Evolutionary conservation across 2,329 filamentous ascomycete genomes (phyloP), one percentile per base, ranked within the genome.

Genomic region (Fusarium sp.): DNA sequence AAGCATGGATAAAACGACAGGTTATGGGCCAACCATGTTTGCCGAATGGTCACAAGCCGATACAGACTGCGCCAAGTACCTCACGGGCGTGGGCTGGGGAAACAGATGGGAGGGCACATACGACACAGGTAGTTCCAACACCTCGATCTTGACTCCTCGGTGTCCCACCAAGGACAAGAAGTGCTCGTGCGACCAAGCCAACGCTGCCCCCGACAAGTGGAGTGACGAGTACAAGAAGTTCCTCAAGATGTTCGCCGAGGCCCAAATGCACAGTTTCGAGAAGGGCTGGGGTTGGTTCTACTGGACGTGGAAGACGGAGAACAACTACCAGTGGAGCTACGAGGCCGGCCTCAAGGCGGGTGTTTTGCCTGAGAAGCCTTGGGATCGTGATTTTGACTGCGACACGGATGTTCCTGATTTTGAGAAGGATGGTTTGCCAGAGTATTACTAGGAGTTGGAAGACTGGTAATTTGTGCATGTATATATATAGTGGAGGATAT

Each of bases 41-140:
- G 96, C 96, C 74, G 96, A 99, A 86, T 99, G 95, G 95, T 96
- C 93, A 0, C 96, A 98, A 85, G 96, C 96, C 42, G 96, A 99
- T 83, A 98, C 96, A 1, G 96, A 99, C 85, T 99, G 96, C 84
- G 92, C 95, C 0, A 83, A 88, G 67, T 91, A 94, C 83, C 89
- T 99, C 77, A 98, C 97, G 83, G 96, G 98, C 82, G 94, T 98
- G 40, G 92, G 92, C 77, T 91, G 92, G 79, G 96, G 96, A 53
- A 95, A 92, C 58, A 92, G 96, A 62, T 99, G 96, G 96, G 93
- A 94, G 80, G 96, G 96, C 63, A 97, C 94, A 0, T 91, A 94
- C 78, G 86, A 92, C 77, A 92, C 91, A 56, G 92, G 92, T 63
- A 90, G 92, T 80, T 79, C 84, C 2, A 86, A 85, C 17, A 89